Conservation (phyloP, 208 protist genomes). For the Trypanosoma scelopori region DNA sequence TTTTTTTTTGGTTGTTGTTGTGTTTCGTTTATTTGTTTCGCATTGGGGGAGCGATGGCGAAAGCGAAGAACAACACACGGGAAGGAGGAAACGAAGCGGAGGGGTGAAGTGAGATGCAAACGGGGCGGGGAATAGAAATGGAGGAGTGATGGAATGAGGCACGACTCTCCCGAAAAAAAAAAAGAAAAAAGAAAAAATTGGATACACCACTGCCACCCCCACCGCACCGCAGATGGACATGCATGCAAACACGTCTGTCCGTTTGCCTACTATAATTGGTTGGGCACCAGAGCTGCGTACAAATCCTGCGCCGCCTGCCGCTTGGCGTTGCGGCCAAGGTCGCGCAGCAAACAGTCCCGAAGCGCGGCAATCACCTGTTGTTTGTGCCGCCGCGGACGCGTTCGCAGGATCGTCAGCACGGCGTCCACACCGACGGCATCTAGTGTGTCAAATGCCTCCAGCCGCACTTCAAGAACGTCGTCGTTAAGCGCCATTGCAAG, state of each 20-base stretch:
- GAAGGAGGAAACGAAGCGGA: too few relatives aligned
- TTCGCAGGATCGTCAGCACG: slow-evolving; percentile 39
- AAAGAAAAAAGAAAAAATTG: too few relatives aligned
- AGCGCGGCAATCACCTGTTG: slow-evolving; percentile 53
- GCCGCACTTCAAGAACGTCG: slow-evolving; percentile 43
- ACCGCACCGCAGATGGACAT: neutral
- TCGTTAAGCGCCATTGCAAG: slow-evolving; percentile 68
- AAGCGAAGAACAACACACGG: neutral
- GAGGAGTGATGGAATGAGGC: too few relatives aligned
- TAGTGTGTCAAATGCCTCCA: slow-evolving; percentile 59
- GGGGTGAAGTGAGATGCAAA: too few relatives aligned
- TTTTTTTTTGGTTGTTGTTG: slow-evolving; percentile 4
- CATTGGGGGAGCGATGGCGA: slow-evolving; percentile 3
- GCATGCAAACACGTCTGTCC: slow-evolving; percentile 4
- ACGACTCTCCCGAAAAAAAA: too few relatives aligned
- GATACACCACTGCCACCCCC: too few relatives aligned
- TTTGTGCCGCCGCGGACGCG: slow-evolving; percentile 41
- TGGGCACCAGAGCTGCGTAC: slow-evolving; percentile 27
- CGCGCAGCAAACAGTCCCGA: slow-evolving; percentile 59
- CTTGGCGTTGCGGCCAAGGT: slow-evolving; percentile 33
- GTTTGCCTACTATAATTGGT: neutral
- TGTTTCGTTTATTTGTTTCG: neutral
- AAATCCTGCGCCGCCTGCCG: slow-evolving; percentile 39
- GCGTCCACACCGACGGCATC: slow-evolving; percentile 32
- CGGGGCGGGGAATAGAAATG: too few relatives aligned